phyloP scores from a whole-genome alignment of 2,329 filamentous ascomycete species.

The Gliomastix tumulicola region DNA sequence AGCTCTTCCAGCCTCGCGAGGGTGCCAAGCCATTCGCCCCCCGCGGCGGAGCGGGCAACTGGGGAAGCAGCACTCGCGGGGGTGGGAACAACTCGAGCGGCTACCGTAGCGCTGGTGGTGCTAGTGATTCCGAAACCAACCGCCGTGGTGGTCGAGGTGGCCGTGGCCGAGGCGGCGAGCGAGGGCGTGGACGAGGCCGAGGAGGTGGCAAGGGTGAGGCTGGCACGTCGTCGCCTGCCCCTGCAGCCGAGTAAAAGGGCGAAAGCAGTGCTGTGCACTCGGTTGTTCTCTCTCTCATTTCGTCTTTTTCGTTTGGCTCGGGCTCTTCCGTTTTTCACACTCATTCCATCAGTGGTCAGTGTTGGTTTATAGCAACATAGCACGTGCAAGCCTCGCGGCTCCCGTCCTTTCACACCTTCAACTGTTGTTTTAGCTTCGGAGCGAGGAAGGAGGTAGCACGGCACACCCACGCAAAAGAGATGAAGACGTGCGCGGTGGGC shows the following conservation, averaged over 20 bases:
- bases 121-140: conserved; percentile 58
- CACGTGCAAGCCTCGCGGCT: too few relatives aligned
- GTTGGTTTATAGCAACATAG: too few relatives aligned
- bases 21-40: conserved; percentile 44
- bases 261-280: too few relatives aligned
- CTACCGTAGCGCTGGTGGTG: conserved; percentile 81
- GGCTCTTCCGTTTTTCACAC: too few relatives aligned
- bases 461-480: too few relatives aligned
- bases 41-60: conserved; percentile 60
- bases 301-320: too few relatives aligned
- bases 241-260: conserved; percentile 31
- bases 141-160: conserved; percentile 49
- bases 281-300: too few relatives aligned
- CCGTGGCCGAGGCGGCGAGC: conserved; percentile 50
- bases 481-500: neutral
- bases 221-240: conserved; percentile 46
- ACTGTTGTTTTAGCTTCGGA: too few relatives aligned
- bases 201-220: conserved; percentile 54
- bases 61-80: conserved; percentile 60
- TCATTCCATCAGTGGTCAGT: too few relatives aligned
- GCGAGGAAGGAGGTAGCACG: too few relatives aligned
- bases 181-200: conserved; percentile 48
- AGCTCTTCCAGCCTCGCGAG: conserved; percentile 70
- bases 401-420: too few relatives aligned
- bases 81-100: conserved; percentile 56